Evolutionary conservation across 2,329 filamentous ascomycete genomes (phyloP).

Genomic region (Coniella vitis): DNA sequence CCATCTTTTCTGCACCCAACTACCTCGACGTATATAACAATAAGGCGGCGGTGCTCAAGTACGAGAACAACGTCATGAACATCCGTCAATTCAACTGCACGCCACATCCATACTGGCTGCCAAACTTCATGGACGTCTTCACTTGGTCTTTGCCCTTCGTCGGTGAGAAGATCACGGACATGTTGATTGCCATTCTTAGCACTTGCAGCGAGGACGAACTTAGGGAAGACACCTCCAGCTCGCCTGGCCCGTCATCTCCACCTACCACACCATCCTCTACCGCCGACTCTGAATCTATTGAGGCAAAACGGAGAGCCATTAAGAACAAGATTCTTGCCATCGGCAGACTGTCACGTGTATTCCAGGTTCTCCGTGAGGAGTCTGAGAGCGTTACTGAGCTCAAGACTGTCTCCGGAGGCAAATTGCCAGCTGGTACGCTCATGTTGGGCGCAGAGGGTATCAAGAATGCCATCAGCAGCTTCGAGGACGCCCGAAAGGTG

Average conservation of each 20-base stretch:
- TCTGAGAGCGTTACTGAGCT: slow-evolving; percentile 94
- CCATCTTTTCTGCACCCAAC: slow-evolving; percentile 97
- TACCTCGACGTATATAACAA: slow-evolving; percentile 99
- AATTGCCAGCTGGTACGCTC: slow-evolving; percentile 87
- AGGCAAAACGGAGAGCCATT: slow-evolving; percentile 92
- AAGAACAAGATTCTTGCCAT: slow-evolving; percentile 99
- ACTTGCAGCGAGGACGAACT: slow-evolving; percentile 99
- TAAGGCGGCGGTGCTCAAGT: slow-evolving; percentile 97
- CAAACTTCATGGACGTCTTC: slow-evolving; percentile 99
- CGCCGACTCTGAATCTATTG: slow-evolving; percentile 73
- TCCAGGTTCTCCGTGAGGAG: slow-evolving; percentile 96
- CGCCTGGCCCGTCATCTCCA: slow-evolving; percentile 67
- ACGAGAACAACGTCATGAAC: slow-evolving; percentile 99
- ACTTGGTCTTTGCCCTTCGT: slow-evolving; percentile 99
- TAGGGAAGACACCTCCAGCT: slow-evolving; percentile 73
- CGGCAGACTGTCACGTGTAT: slow-evolving; percentile 90
- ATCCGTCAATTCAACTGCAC: slow-evolving; percentile 99
- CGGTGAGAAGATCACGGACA: slow-evolving; percentile 97
- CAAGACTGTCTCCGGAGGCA: slow-evolving; percentile 90
- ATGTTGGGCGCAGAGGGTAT: slow-evolving; percentile 96
- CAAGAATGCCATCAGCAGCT: slow-evolving; percentile 95
- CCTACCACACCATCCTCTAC: slow-evolving; percentile 44
- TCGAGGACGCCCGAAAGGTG: slow-evolving; percentile 94
- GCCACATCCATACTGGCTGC: slow-evolving; percentile 97
- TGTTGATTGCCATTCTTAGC: slow-evolving; percentile 97